A percentile compares a stretch with the other conserved stretches of the same genome.
These are phyloP conservation scores for Cyclotella choctawhatcheeana DNA, from an alignment of 108 stramenopile species.

Conservation along the genomic window DNA sequence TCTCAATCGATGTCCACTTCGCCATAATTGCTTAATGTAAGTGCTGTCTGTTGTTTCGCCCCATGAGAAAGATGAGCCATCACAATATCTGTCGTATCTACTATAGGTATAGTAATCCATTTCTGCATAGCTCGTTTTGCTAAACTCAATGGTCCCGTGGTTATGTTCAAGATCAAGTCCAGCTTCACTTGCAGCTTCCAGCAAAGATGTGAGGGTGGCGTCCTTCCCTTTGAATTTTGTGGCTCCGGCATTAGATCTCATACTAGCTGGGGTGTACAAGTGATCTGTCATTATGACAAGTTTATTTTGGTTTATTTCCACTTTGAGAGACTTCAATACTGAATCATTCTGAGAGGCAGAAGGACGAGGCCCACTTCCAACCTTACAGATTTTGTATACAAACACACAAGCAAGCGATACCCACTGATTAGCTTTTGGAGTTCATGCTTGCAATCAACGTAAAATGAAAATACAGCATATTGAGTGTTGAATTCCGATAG, in stretches of 20 bases:
- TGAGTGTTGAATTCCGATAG: slow-evolving; percentile 25
- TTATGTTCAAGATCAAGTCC: slow-evolving; percentile 31
- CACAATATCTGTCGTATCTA: no score
- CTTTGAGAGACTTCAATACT: slow-evolving; percentile 11
- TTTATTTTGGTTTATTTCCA: slow-evolving; percentile 20
- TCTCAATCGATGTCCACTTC: slow-evolving; percentile 8
- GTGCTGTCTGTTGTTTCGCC: slow-evolving; percentile 15
- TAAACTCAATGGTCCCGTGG: slow-evolving; percentile 26
- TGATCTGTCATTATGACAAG: slow-evolving; percentile 39
- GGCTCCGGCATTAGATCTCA: slow-evolving; percentile 15
- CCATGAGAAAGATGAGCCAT: slow-evolving; percentile 13
- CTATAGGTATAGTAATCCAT: slow-evolving; percentile 13
- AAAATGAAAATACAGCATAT: slow-evolving; percentile 36
- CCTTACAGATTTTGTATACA: slow-evolving; percentile 22
- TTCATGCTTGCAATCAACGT: slow-evolving; percentile 33
- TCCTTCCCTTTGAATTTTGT: slow-evolving; percentile 26
- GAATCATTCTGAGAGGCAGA: slow-evolving; percentile 8
- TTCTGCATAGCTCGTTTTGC: slow-evolving; percentile 14
- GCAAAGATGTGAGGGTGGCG: slow-evolving; percentile 16
- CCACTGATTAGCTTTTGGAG: slow-evolving; percentile 21
- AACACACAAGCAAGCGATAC: slow-evolving; percentile 22
- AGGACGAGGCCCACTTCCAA: slow-evolving; percentile 13
- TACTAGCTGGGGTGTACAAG: slow-evolving; percentile 27
- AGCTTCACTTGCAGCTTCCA: slow-evolving; percentile 19
- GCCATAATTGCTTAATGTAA: slow-evolving; percentile 12